phyloP scores from a whole-genome alignment of 805 yeast species.

The Yarrowia bubula region DNA sequence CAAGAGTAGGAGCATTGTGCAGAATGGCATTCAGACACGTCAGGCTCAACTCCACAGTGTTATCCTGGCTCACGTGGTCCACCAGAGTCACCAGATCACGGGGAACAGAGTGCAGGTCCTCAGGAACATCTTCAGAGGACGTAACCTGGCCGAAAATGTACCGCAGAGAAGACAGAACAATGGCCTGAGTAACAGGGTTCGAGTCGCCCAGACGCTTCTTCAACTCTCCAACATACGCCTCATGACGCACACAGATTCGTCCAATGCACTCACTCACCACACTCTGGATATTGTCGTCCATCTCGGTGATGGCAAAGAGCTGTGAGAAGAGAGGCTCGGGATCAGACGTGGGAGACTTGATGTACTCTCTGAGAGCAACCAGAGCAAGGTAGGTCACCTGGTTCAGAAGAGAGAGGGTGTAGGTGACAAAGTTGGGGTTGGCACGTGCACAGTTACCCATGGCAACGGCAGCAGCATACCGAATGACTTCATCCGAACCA shows the following conservation, averaged over 20 bases:
- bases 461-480: constrained; percentile 46
- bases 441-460: constrained; percentile 13
- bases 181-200: constrained; percentile 31
- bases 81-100: constrained; percentile 32
- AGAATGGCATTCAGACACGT: constrained; percentile 58
- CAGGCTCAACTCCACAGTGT: constrained; percentile 59
- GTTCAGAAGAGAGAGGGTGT: not conserved
- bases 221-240: constrained; percentile 38
- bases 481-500: constrained; percentile 41
- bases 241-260: constrained; percentile 34
- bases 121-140: constrained; percentile 6
- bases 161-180: constrained; percentile 42
- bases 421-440: constrained; percentile 3
- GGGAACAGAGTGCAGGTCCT: constrained; percentile 5
- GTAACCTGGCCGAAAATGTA: constrained; percentile 40
- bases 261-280: constrained; percentile 36
- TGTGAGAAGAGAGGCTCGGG: not conserved
- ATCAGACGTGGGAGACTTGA: constrained; percentile 4
- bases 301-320: constrained; percentile 2
- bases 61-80: constrained; percentile 39
- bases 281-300: constrained; percentile 28
- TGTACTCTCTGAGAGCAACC: constrained; percentile 21
- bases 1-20: constrained; percentile 52
- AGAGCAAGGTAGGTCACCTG: constrained; percentile 3
- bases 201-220: constrained; percentile 33